Evolutionary conservation across 306 rosid species (phyloP).

Genomic region (Ziziphus jujuba): DNA sequence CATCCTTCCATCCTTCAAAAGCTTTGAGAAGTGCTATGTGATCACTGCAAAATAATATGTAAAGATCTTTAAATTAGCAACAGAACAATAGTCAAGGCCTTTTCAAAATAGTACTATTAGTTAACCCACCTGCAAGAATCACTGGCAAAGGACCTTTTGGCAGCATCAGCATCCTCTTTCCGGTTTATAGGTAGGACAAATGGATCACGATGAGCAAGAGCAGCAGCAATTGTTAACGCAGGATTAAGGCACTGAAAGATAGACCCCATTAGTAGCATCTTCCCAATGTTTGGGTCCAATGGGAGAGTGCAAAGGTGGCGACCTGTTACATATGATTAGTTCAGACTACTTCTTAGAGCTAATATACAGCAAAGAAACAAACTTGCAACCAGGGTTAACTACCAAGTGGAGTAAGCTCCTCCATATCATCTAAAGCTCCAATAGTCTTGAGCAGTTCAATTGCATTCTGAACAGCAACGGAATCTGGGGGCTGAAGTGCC

Average conservation of each 20-base stretch:
- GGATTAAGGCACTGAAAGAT: conserved; percentile 96
- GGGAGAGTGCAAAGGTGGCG: conserved; percentile 87
- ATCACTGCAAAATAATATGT: conserved; percentile 54
- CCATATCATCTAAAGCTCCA: conserved; percentile 82
- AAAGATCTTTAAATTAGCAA: conserved; percentile 20
- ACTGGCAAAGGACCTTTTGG: conserved; percentile 78
- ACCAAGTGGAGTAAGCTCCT: conserved; percentile 96
- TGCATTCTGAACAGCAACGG: conserved; percentile 93
- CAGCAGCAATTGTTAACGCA: conserved; percentile 91
- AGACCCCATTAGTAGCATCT: conserved; percentile 98
- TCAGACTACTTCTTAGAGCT: conserved; percentile 20
- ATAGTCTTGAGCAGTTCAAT: conserved; percentile 90
- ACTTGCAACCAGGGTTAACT: conserved; percentile 22
- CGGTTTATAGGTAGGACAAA: conserved; percentile 81
- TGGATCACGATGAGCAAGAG: conserved; percentile 93
- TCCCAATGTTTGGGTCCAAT: conserved; percentile 98
- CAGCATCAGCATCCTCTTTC: conserved; percentile 93
- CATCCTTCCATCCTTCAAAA: conserved; percentile 94
- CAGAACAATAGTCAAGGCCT: conserved; percentile 11
- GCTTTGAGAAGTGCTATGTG: conserved; percentile 94
- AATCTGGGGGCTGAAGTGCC: conserved; percentile 97
- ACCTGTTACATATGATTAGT: conserved; percentile 48
- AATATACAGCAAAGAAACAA: conserved; percentile 21
- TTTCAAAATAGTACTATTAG: conserved; percentile 15
- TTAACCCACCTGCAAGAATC: conserved; percentile 83